Evolutionary conservation across 2,329 filamentous ascomycete genomes (phyloP), one percentile per base, ranked within the genome.

Genomic region (Dendrostoma leiphaemia): DNA sequence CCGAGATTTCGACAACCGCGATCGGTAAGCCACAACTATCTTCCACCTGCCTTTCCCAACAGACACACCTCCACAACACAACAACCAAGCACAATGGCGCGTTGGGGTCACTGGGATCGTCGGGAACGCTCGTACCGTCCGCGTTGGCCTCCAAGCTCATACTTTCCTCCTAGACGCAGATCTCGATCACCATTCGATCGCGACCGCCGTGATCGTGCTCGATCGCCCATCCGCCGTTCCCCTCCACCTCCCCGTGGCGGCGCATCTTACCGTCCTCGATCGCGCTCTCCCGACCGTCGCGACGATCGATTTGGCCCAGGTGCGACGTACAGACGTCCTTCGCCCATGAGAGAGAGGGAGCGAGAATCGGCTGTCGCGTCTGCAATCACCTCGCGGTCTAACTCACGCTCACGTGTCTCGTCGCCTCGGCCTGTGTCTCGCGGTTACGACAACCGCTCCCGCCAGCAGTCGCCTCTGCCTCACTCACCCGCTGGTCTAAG

Each of bases 181-280:
- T 84, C 81, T 23, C 74, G 81, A 45, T 83, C 81, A 31, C 80
- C 81, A 1, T 75, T 73, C 54, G 72, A 72, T 35, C 71, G 77
- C 63, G 78, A 81, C 56, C 74, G 69, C 7, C 71, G 77, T 63
- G 78, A 81, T 56, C 74, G 69, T 9, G 65, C 69, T 31, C 63
- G 71, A n/a, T 69, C 71, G 13, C 65, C 69, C 6, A 59, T 65
- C 23, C 60, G 74, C 53, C 68, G 74, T 45, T 71, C 72, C 3
- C 68, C 75, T 1, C 70, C 71, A 34, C 67, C 69, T 17, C 64
- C 70, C 9, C 71, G 75, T 35, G 74, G 69, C n/a, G 69, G 61
- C 51, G 46, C 43, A 34, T 70, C 75, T 3, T 84, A 80, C 60
- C 74, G 81, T 52, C 77, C 73, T n/a, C 76, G 79, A 31, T 82